Evolutionary conservation across 345 rosid species (phyloP).

Genomic region (Eucalyptus polyanthemos): DNA sequence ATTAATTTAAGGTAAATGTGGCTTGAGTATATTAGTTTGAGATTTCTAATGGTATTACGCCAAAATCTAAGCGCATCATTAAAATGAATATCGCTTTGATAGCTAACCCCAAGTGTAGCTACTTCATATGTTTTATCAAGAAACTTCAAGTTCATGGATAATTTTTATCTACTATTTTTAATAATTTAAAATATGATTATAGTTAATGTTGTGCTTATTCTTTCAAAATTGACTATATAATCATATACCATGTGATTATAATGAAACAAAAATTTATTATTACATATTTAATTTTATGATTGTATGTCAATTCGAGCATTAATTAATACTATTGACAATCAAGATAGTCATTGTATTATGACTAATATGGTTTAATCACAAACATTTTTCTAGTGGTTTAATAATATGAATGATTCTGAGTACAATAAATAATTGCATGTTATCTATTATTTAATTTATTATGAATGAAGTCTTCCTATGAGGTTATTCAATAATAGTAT

Average conservation of each 20-base stretch:
- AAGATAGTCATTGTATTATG: not conserved
- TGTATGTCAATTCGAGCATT: not conserved
- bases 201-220: not conserved
- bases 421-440: not conserved
- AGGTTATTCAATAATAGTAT: not conserved
- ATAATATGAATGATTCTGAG: not conserved
- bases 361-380: not conserved
- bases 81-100: not conserved
- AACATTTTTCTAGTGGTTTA: too few species aligned
- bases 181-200: not conserved
- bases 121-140: not conserved
- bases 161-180: not conserved
- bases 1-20: too few species aligned
- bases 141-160: not conserved
- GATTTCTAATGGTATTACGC: not conserved
- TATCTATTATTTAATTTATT: too few species aligned
- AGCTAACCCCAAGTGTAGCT: not conserved
- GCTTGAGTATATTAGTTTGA: not conserved
- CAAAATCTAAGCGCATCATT: not conserved
- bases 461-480: not conserved
- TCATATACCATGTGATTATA: not conserved
- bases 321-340: not conserved
- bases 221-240: too few species aligned
- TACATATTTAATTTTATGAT: not conserved
- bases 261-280: not conserved